phyloP scores from a whole-genome alignment of 1,284 basidiomycete species.

The Puccinia horiana region DNA sequence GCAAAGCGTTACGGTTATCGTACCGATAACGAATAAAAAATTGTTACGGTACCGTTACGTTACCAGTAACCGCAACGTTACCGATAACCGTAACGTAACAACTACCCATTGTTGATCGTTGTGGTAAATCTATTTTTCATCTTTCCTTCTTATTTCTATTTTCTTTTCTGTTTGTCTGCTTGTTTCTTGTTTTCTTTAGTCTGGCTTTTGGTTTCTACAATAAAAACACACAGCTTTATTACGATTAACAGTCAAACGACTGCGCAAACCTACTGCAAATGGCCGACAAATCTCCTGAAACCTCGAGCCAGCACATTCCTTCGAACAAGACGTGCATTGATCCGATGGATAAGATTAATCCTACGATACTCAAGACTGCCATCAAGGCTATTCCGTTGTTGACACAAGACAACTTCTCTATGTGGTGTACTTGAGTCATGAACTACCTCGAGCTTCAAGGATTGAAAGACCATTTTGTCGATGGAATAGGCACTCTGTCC shows the following conservation, averaged over 20 bases:
- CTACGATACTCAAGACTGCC: neutral
- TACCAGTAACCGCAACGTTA: too few species aligned
- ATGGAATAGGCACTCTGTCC: neutral
- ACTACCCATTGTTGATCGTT: too few species aligned
- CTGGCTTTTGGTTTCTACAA: neutral
- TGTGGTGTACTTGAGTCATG: neutral
- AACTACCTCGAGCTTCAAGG: neutral
- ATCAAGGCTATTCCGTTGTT: neutral
- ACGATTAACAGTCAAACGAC: conserved; percentile 2
- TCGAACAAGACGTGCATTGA: too few species aligned
- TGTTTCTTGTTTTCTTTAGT: neutral
- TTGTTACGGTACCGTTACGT: too few species aligned
- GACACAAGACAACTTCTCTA: neutral
- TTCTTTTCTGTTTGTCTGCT: neutral
- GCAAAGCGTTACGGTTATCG: too few species aligned
- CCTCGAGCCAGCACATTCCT: too few species aligned
- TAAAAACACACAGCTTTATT: neutral
- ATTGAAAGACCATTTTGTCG: neutral
- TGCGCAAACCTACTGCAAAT: neutral
- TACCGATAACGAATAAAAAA: too few species aligned
- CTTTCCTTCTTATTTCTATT: neutral
- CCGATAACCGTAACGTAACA: too few species aligned
- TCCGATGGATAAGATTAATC: neutral
- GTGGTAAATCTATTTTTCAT: too few species aligned
- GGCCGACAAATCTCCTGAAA: neutral